Evolutionary conservation across 148 eudicot genomes (phyloP).

Genomic region (Heliamphora exappendiculata): DNA sequence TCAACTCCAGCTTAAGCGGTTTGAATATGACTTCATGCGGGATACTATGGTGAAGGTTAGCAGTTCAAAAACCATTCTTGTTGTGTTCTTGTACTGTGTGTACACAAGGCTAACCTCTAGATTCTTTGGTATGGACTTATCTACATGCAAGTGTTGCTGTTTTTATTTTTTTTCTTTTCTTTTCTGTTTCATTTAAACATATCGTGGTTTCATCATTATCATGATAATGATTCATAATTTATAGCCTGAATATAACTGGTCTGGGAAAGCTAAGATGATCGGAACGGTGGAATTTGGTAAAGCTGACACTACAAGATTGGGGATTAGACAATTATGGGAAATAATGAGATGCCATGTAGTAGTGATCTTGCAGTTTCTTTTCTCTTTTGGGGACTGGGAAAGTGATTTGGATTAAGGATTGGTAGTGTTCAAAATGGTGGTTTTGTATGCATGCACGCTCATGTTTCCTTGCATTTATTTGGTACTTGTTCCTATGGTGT

Average conservation of each 20-base stretch:
- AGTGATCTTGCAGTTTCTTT: background rate
- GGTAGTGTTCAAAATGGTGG: background rate
- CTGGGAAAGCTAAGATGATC: background rate
- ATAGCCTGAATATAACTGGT: background rate
- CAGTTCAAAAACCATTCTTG: background rate
- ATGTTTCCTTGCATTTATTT: background rate
- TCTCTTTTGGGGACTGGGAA: background rate
- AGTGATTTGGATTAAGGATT: background rate
- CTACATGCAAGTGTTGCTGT: background rate
- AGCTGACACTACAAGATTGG: background rate
- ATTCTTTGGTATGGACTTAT: background rate
- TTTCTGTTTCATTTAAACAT: background rate
- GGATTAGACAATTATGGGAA: background rate
- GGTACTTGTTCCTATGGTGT: background rate
- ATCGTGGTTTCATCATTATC: background rate
- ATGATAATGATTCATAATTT: background rate
- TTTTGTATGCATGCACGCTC: background rate
- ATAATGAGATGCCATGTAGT: background rate
- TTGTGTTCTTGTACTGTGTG: background rate
- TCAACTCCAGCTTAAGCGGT: slow-evolving; percentile 54
- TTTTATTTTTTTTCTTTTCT: background rate
- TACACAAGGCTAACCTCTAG: background rate
- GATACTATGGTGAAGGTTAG: slow-evolving; percentile 91
- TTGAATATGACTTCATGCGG: slow-evolving; percentile 88
- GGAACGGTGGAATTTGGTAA: background rate